phyloP scores from a whole-genome alignment of 2,329 filamentous ascomycete genomes.

The Byssoonygena ceratinophila region DNA sequence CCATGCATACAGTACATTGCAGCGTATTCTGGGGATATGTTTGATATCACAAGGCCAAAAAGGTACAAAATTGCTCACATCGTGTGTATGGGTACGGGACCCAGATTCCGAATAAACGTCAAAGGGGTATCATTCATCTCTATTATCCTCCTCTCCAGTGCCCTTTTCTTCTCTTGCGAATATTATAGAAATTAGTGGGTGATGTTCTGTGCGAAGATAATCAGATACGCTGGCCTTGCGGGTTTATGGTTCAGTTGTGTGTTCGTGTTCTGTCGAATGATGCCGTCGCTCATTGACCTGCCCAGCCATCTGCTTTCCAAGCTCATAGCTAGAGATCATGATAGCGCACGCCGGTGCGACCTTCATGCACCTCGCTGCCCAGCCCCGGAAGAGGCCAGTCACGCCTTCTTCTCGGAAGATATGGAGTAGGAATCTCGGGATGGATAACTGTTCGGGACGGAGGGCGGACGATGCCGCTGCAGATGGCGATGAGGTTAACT shows the following conservation, averaged over 20 bases:
- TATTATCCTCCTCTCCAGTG: not conserved
- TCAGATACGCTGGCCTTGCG: not conserved
- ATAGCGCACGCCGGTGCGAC: slow-evolving; percentile 95
- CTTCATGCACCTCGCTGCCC: slow-evolving; percentile 83
- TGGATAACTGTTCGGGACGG: slow-evolving; percentile 61
- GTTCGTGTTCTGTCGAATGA: not conserved
- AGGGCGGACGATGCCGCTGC: slow-evolving; percentile 15
- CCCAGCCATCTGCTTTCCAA: slow-evolving; percentile 80
- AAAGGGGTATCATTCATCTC: not conserved
- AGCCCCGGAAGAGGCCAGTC: slow-evolving; percentile 75
- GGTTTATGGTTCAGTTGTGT: not conserved
- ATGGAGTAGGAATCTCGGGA: slow-evolving; percentile 75
- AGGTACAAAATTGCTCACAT: too few species aligned
- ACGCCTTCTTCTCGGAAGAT: slow-evolving; percentile 80
- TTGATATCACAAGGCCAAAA: not conserved
- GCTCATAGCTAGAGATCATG: slow-evolving; percentile 97
- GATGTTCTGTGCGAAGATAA: too few species aligned
- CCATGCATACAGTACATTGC: not conserved
- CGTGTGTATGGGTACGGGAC: too few species aligned
- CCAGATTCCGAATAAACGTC: too few species aligned
- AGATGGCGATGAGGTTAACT: not conserved
- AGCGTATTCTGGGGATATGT: not conserved
- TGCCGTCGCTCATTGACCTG: slow-evolving; percentile 52
- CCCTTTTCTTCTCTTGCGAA: not conserved
- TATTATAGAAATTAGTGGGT: not conserved